Base-by-base conservation (phyloP, 1,139 yeast genomes). In the Diutina ranongensis region DNA sequence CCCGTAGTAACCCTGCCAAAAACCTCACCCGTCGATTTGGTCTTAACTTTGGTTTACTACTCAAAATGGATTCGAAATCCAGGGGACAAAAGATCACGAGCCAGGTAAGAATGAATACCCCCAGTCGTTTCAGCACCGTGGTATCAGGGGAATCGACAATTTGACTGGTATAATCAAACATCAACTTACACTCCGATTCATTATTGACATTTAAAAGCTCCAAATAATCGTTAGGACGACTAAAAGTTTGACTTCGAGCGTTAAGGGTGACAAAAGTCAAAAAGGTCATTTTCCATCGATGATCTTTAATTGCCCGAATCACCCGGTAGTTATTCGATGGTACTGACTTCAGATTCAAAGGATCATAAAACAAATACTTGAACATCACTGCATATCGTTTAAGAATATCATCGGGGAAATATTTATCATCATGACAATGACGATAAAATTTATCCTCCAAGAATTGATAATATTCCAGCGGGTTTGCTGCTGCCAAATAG, bases 401-500 rank as follows among this genome's bases (percentile, higher is more conserved):
- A 31, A 71, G 56, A 0, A 54, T 20, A 9, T 38, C 42, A 8
- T 38, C 56, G 8, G 46, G 31, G 15, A 48, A 33, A 7, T 74
- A 74, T 15, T 75, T 68, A 18, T 58, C 49, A 45, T 73, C 78
- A 44, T 65, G 63, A 2, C 57, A 52, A 28, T 58, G 56, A 44
- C 55, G 58, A 50, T 73, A 63, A 4, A 76, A 51, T 44, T 64
- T 65, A 3, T 58, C 54, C 18, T 64, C 58, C 10, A 75, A 48
- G 51, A 67, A 77, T 13, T 59, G 57, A 47, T 64, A 70, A 54
- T 71, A 78, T 32, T 73, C 76, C 0, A 51, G 51, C 35, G 83
- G 78, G 55, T 80, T 78, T 1, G 83, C 64, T 1, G 80, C 73
- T 2, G 81, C 73, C 15, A 80, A 54, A 54, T 65, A 80, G 45